These are phyloP conservation scores for Trichoderma hamatum DNA, from an alignment of 2,329 filamentous ascomycete species.

Conservation along the genomic window DNA sequence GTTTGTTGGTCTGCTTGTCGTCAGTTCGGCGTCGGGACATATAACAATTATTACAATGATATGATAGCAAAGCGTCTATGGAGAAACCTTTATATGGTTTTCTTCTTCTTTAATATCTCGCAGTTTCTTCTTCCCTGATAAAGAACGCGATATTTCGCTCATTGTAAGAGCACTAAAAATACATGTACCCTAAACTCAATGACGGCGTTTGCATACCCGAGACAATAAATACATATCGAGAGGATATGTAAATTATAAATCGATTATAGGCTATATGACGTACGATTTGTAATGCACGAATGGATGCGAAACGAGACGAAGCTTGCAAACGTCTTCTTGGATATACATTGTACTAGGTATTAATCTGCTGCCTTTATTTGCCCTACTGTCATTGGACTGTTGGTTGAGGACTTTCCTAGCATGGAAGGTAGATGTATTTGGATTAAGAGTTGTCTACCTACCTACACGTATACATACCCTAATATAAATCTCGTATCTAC, in stretches of 20 bases:
- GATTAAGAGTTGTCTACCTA: background rate
- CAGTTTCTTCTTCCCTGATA: background rate
- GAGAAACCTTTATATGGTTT: background rate
- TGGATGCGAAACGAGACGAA: background rate
- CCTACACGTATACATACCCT: too few species aligned
- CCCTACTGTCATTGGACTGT: background rate
- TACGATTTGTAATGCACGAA: background rate
- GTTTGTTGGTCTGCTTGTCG: background rate
- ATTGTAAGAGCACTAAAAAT: background rate
- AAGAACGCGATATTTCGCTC: background rate
- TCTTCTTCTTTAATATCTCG: background rate
- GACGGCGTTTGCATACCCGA: background rate
- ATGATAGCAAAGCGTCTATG: background rate
- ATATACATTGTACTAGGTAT: background rate
- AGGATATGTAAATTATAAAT: background rate
- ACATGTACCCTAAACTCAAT: background rate
- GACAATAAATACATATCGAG: background rate
- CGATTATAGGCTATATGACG: background rate
- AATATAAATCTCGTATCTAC: background rate
- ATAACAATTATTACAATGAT: background rate
- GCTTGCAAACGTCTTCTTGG: background rate
- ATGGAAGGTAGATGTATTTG: background rate
- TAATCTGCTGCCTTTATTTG: background rate
- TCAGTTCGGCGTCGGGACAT: background rate
- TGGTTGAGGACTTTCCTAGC: background rate